Conservation (phyloP, 2,329 filamentous ascomycete genomes). For the Arachnopeziza araneosa region DNA sequence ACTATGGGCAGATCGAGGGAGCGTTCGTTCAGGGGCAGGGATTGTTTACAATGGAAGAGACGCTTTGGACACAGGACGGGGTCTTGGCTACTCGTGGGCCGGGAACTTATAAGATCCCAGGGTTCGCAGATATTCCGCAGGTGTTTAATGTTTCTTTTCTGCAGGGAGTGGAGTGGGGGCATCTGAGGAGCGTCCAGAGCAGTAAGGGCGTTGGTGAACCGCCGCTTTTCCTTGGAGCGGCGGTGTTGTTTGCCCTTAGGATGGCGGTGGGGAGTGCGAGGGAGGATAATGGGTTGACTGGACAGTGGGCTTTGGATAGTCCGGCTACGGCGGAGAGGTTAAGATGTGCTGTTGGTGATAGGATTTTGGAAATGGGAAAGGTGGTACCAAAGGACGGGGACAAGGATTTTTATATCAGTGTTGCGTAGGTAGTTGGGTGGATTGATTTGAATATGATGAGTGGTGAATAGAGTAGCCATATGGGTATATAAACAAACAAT, state of each 20-base stretch:
- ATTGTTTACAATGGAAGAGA: conserved; percentile 71
- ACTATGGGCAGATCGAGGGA: conserved; percentile 78
- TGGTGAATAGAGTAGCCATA: too few relatives aligned
- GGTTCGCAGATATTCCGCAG: conserved; percentile 82
- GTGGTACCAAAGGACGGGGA: conserved; percentile 28
- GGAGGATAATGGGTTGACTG: conserved; percentile 42
- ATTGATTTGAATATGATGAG: too few relatives aligned
- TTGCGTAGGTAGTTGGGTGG: conserved; percentile 1
- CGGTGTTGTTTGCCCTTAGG: conserved; percentile 47
- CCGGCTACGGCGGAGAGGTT: conserved; percentile 47
- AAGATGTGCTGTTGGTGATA: conserved; percentile 34
- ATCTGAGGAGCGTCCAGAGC: conserved; percentile 48
- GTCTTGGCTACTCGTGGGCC: conserved; percentile 61
- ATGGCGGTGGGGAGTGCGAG: conserved; percentile 47
- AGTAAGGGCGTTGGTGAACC: conserved; percentile 55
- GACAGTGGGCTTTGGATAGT: conserved; percentile 38
- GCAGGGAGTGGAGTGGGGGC: conserved; percentile 41
- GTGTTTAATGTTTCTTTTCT: conserved; percentile 39
- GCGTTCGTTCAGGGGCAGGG: conserved; percentile 75
- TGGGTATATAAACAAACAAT: too few relatives aligned
- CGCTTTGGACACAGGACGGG: conserved; percentile 56
- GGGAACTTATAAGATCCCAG: conserved; percentile 79
- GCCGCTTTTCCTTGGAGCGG: conserved; percentile 51
- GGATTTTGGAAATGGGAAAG: conserved; percentile 27
- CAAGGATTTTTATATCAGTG: conserved; percentile 28